Evolutionary conservation across 192 early-diverging fungal species (phyloP).

Genomic region (Coemansia sp.): DNA sequence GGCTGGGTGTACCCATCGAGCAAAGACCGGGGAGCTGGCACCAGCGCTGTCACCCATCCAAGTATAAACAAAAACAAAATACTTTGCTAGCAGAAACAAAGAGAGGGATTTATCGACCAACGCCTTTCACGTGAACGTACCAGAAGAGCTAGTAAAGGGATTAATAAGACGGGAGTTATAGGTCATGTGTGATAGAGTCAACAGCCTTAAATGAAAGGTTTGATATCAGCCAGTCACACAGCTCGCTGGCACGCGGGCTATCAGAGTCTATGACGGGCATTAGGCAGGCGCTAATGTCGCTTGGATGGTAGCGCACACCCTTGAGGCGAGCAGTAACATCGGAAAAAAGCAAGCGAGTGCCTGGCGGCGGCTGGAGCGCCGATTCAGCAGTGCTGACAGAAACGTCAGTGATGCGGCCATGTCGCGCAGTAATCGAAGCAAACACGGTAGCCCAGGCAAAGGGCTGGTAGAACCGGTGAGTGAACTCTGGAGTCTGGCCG

Average conservation of each 20-base stretch:
- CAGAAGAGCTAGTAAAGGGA: too few relatives aligned
- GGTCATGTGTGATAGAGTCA: background rate
- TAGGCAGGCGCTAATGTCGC: constrained; percentile 14
- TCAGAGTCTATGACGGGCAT: constrained; percentile 6
- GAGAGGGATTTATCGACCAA: too few relatives aligned
- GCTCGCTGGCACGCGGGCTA: constrained; percentile 21
- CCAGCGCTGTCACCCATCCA: background rate
- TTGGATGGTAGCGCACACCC: constrained; percentile 29
- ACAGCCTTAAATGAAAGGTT: constrained; percentile 3
- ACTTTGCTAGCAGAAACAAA: too few relatives aligned
- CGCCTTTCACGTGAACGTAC: too few relatives aligned
- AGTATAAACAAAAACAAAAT: too few relatives aligned
- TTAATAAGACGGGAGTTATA: too few relatives aligned
- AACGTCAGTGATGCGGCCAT: constrained; percentile 26
- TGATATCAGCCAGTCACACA: constrained; percentile 35
- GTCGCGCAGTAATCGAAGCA: constrained; percentile 23
- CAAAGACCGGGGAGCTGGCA: background rate
- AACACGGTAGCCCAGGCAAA: constrained; percentile 36
- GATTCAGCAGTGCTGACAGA: constrained; percentile 1
- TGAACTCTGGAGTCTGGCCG: constrained; percentile 92
- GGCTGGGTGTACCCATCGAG: constrained; percentile 25
- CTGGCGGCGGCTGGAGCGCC: constrained; percentile 20
- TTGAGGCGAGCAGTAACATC: constrained; percentile 15
- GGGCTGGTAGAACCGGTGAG: constrained; percentile 44
- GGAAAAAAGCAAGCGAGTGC: constrained; percentile 15